A percentile compares a stretch with the other conserved stretches of the same genome.
Conservation (phyloP, 495 filamentous ascomycete genomes). For the Talaromyces thailandensis region DNA sequence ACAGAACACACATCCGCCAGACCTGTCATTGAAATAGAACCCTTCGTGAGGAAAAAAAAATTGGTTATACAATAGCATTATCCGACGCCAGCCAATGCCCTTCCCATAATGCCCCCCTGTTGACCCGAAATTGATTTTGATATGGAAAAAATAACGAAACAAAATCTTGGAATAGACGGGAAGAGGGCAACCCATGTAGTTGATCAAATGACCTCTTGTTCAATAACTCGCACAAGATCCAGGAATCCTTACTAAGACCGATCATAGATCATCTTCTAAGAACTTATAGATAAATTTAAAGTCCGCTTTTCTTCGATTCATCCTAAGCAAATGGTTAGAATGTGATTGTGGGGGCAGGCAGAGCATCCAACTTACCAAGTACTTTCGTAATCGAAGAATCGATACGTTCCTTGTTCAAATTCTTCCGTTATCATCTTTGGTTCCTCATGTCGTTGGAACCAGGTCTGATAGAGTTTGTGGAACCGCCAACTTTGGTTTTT, state of each 20-base stretch:
- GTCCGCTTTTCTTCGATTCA: conserved; percentile 97
- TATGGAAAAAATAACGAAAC: background rate
- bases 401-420: conserved; percentile 95
- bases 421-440: conserved; percentile 98
- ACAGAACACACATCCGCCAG: background rate
- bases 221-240: background rate
- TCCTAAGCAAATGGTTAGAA: conserved; percentile 49
- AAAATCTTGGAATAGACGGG: background rate
- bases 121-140: background rate
- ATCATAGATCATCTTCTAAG: conserved; percentile 80
- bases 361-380: conserved; percentile 67
- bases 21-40: background rate
- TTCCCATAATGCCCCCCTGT: background rate
- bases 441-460: conserved; percentile 98
- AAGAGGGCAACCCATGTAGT: background rate
- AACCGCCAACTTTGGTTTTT: conserved; percentile 98
- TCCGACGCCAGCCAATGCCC: conserved; percentile 4
- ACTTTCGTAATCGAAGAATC: conserved; percentile 99
- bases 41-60: background rate
- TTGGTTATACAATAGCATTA: background rate
- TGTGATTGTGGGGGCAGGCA: conserved; percentile 5
- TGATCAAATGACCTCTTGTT: background rate
- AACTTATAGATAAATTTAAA: conserved; percentile 99
- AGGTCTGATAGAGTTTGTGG: conserved; percentile 98
- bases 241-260: background rate